Conservation (phyloP, 2,329 filamentous ascomycete genomes). For the Ophiosphaerella narmari region DNA sequence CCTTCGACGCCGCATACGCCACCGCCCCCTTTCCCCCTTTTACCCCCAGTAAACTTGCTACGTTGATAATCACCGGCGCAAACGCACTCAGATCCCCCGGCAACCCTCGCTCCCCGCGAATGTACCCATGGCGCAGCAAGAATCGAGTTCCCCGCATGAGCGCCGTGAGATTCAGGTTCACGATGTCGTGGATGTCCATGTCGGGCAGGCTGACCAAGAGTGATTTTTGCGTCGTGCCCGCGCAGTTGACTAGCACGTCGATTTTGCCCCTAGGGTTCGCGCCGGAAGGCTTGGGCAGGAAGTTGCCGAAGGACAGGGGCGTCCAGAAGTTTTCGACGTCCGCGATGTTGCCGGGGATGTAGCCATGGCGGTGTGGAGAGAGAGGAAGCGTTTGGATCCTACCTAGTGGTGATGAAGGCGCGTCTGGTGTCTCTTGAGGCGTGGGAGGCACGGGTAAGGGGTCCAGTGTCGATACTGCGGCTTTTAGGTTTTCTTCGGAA, state of each 20-base stretch:
- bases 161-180: slow-evolving; percentile 72
- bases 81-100: not conserved
- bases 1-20: slow-evolving; percentile 79
- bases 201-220: slow-evolving; percentile 63
- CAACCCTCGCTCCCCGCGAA: slow-evolving; percentile 2
- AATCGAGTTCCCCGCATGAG: slow-evolving; percentile 66
- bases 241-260: slow-evolving; percentile 74
- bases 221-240: slow-evolving; percentile 70
- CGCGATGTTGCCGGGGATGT: slow-evolving; percentile 34
- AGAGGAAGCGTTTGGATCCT: too few species aligned
- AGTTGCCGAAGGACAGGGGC: slow-evolving; percentile 32
- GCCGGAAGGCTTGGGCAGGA: not conserved
- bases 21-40: slow-evolving; percentile 72
- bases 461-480: slow-evolving; percentile 27
- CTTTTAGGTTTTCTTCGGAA: slow-evolving; percentile 23
- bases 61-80: slow-evolving; percentile 70
- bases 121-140: slow-evolving; percentile 47
- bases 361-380: slow-evolving; percentile 13
- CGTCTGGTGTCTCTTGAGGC: too few species aligned
- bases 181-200: slow-evolving; percentile 59
- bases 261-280: slow-evolving; percentile 10
- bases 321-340: not conserved
- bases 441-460: slow-evolving; percentile 4
- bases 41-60: slow-evolving; percentile 74
- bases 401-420: too few species aligned